Evolutionary conservation across 495 filamentous ascomycete species (phyloP), one percentile per base, ranked within the genome.

Genomic region (Gamarada debralockiae): DNA sequence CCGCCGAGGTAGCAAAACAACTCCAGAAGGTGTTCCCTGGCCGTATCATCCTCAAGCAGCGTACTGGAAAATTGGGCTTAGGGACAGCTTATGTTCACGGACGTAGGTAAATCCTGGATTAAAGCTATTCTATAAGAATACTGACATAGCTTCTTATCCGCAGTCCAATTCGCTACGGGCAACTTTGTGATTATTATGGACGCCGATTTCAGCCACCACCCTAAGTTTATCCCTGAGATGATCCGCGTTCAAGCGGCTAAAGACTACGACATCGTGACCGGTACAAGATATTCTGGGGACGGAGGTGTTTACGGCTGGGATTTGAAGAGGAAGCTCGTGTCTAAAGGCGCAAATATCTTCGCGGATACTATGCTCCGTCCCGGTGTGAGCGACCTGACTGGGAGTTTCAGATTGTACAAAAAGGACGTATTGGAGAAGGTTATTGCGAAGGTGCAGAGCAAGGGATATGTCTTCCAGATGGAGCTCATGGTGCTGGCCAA

Each of bases 181-280:
- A 96, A 91, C 77, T 97, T 81, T 69, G 86, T 98, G 53, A 89
- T 98, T 75, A 98, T 98, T 77, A 97, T 98, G 93, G 93, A 98
- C 75, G 93, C 93, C 70, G 93, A 98, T 71, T 98, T 98, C 82
- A 88, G 82, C 65, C 95, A 98, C 76, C 93, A 98, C 73, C 91
- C 91, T 64, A 95, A 95, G 74, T 97, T 95, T 78, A 89, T 97
- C 65, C 81, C 88, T 50, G 73, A 85, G 62, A 95, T 96, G 89
- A 89, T 96, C 55, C 71, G 72, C 48, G 80, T 79, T 61, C 57
- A 60, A 53, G 12, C 45, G 46, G 51, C 50, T 10, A 51, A 55
- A 57, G 81, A 87, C 68, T 93, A 88, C 72, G 93, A 98, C 64
- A 98, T 98, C 63, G 93, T 98, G 9, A 96, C 91, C 20, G 93